phyloP scores from a whole-genome alignment of 805 yeast species.

The Candida fluviatilis region DNA sequence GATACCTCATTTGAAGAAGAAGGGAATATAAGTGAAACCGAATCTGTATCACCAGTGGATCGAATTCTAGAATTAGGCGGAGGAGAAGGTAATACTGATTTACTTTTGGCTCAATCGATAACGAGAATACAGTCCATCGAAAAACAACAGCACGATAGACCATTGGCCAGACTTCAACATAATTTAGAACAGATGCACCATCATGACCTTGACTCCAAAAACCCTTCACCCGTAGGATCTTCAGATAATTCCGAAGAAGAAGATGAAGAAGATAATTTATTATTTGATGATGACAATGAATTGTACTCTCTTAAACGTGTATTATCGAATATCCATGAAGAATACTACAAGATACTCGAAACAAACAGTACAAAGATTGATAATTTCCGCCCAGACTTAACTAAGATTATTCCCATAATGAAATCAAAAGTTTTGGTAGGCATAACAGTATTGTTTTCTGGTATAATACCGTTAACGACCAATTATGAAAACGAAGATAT shows the following conservation, averaged over 20 bases:
- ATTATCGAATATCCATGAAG: slow-evolving; percentile 57
- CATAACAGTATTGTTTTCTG: slow-evolving; percentile 73
- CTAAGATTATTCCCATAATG: slow-evolving; percentile 68
- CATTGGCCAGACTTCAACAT: slow-evolving; percentile 77
- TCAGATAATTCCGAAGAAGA: slow-evolving; percentile 21
- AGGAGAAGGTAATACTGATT: slow-evolving; percentile 45
- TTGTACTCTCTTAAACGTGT: slow-evolving; percentile 59
- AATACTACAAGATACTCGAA: slow-evolving; percentile 47
- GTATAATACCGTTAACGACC: slow-evolving; percentile 83
- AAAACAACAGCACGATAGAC: slow-evolving; percentile 77
- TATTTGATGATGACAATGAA: slow-evolving; percentile 81
- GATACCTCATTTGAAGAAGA: slow-evolving; percentile 5
- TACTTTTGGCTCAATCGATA: slow-evolving; percentile 53
- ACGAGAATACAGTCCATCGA: slow-evolving; percentile 70
- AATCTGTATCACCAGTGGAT: slow-evolving; percentile 40
- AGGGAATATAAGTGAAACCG: slow-evolving; percentile 8
- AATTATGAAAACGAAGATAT: slow-evolving; percentile 74
- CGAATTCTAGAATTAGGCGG: slow-evolving; percentile 46
- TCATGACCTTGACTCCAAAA: slow-evolving; percentile 18
- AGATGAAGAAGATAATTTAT: slow-evolving; percentile 45
- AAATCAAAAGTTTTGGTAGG: slow-evolving; percentile 66
- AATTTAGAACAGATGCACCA: slow-evolving; percentile 54
- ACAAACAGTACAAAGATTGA: slow-evolving; percentile 4
- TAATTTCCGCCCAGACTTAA: slow-evolving; percentile 52
- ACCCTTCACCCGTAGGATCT: slow-evolving; percentile 11